Base-by-base conservation (phyloP, 2,329 filamentous ascomycete species). In the Dactylellina drechsleri region DNA sequence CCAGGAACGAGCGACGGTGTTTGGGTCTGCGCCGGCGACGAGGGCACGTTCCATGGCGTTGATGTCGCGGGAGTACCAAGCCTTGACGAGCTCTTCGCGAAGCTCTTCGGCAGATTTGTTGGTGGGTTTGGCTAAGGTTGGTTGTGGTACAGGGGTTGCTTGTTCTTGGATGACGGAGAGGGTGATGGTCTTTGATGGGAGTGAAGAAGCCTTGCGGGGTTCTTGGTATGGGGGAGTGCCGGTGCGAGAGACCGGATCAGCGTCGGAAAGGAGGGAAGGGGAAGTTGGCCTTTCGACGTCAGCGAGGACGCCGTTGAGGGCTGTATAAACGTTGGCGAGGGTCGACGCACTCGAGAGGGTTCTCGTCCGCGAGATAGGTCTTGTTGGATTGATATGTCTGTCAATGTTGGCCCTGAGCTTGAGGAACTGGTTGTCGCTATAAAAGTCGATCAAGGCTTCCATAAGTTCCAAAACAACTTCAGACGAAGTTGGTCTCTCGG, bases 41-140 rank as follows among this genome's bases (percentile, higher is more conserved):
- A 75, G 64, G 36, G 71, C 71, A 50, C 64, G 58, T 16, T 75
- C 71, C 71, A 75, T 75, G 13, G 71, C 71, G 58, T 75, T 75
- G 62, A 75, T 75, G 41, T 75, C 71, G 28, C 71, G 71, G 56
- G 71, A 75, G 59, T 75, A 67, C 71, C 71, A 75, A 2, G 71
- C 71, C 43, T 68, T 75, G 52, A 61, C 20, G 10, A 75, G 52
- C 4, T 75, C 71, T n/a, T 75, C 64, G 49, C 64, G 71, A 18
- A 75, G 62, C 6, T 75, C 71, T 43, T 75, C 71, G 4, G 71
- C 52, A 0, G 71, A 59, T 41, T 64, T 59, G 5, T 3, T 36
- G 16, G n/a, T 23, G 18, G 54, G 18, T 26, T 43, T 43, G 10
- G 59, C 2, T 10, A 53, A n/a, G 5, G 49, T 26, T 57, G 57